Base-by-base conservation (phyloP, 257 asterid species). In the Agastache rugosa region DNA sequence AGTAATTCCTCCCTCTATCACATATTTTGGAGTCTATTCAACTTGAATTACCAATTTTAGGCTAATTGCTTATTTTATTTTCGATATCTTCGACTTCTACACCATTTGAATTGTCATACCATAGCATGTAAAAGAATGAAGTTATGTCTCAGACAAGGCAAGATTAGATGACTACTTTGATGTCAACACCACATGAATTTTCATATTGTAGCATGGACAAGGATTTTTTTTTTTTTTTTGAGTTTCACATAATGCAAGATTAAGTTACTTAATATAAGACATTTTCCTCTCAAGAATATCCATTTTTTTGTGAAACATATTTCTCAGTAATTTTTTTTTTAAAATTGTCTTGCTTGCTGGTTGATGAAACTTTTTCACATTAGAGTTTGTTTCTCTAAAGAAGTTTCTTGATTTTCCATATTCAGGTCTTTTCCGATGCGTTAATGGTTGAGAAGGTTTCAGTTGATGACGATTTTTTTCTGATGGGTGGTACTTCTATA, bases 401-500 rank as follows among this genome's bases (percentile, higher is more conserved):
- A 80, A 63, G 58, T 64, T 45, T 72, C 71, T 75, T 74, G 39
- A 27, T 61, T 71, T 75, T 78, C 51, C 23, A 51, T 44, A 69
- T 67, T 75, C 90, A 93, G 97, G 95, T 82, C 41, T 94, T 94
- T 79, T 85, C 89, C 35, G 96, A 88, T 56, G 93, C 87, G 8
- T 80, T 94, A 69, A 86, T 79, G 93, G 87, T 83, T 74, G 90
- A 88, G 79, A 83, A 87, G 78, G 75, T 94, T 59, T 85, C 91
- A 50, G 72, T 20, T 27, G 85, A 85, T 79, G 97, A 85, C 78
- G 82, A 94, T 72, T 94, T 94, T 78, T 94, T 94, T 78, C 85
- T 78, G 62, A 86, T 92, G 86, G 98, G 98, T 55, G 98, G 98
- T 71, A 84, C 75, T 84, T 94, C 98, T 71, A 56, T 94, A 55